Base-by-base conservation (phyloP, 768 basidiomycete species). In the Tricholoma sp. region DNA sequence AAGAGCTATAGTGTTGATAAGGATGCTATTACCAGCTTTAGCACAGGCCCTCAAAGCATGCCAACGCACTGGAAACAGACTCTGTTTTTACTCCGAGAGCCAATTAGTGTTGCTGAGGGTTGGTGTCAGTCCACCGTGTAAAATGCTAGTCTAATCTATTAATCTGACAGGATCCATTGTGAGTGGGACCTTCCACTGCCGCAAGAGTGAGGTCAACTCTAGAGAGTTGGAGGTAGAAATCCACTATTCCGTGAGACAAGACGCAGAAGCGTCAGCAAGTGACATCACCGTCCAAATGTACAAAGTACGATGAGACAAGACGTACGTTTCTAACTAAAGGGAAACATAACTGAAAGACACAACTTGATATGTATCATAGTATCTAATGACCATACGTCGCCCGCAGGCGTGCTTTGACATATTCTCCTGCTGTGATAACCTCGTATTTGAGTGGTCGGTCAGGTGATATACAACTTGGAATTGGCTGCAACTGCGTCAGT, bases 51-150 rank as follows among this genome's bases (percentile, higher is more conserved):
- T 9, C 74, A 74, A 63, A 94, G 91, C 56, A 82, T 83, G 20
- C 84, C 91, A 9, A 98, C 95, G 28, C 96, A 99, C 68, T 98
- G 96, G 96, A 94, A 94, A 68, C 96, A 99, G 67, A 94, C 96
- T 0, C 63, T 93, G 2, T 97, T 99, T 71, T 70, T 98, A 61
- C 76, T 99, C 56, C 76, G 81, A 47, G 84, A 94, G 54, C 89
- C 92, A 0, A 81, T 98, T 52, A 65, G 70, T n/a, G 84, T 90
- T 1, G 78, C 81, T 3, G 85, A 90, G 75, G 91, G 91, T 88
- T 39, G 13, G 82, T 70, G 24, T 48, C 6, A 20, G 50, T 15
- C 13, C 36, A 9, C 13, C 20, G 41, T 18, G n/a, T 32, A 18
- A 8, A 51, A 9, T 24, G 15, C 39, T 41, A 59, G 6, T 59